Conservation (phyloP, 768 basidiomycete genomes). For the Coprinellus micaceus region DNA sequence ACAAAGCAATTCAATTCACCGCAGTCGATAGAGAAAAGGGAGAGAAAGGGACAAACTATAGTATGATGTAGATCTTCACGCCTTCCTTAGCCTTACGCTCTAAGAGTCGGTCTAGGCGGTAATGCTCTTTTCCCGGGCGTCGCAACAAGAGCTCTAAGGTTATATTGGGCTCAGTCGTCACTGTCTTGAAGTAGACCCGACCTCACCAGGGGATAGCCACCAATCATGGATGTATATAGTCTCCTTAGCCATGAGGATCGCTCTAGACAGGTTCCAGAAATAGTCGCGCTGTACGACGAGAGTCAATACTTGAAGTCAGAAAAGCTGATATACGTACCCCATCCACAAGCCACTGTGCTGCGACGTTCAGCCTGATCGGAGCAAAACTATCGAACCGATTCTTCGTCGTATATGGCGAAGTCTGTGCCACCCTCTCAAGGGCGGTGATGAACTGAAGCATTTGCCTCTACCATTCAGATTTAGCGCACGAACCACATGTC, state of each 20-base stretch:
- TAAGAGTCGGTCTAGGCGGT: conserved; percentile 81
- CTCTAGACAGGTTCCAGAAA: conserved; percentile 94
- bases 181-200: neutral
- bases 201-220: conserved; percentile 88
- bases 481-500: neutral
- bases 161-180: neutral
- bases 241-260: conserved; percentile 84
- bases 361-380: conserved; percentile 87
- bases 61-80: conserved; percentile 91
- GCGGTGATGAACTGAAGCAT: conserved; percentile 97
- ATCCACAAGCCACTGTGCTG: conserved; percentile 97
- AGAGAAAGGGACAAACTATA: conserved; percentile 55
- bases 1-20: conserved; percentile 8
- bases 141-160: conserved; percentile 75
- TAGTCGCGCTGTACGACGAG: conserved; percentile 73
- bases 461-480: conserved; percentile 57
- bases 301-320: neutral
- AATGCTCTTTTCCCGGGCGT: conserved; percentile 78
- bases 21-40: conserved; percentile 5
- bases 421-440: conserved; percentile 72
- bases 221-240: conserved; percentile 95
- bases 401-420: conserved; percentile 70
- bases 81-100: conserved; percentile 92
- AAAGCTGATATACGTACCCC: conserved; percentile 54
- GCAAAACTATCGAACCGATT: conserved; percentile 96